These are phyloP conservation scores for Populus euphratica DNA, from an alignment of 345 rosid genomes.

Conservation along the genomic window DNA sequence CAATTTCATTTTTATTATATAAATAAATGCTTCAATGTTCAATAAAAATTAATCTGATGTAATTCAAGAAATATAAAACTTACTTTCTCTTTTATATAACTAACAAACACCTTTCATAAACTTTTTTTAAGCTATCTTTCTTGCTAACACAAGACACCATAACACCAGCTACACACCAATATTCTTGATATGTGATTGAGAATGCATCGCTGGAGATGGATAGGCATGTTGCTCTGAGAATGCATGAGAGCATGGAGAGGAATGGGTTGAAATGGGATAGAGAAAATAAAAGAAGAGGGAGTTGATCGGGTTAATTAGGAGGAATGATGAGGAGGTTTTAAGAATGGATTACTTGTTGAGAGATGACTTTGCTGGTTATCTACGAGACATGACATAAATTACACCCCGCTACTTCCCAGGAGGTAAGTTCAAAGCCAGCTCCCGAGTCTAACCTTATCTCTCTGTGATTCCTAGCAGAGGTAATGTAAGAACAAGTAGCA, in stretches of 20 bases:
- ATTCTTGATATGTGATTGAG: conserved; percentile 6
- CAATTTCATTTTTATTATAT: no score
- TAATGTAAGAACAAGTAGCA: no score
- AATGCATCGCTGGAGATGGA: conserved; percentile 18
- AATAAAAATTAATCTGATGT: no score
- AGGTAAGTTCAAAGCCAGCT: no score
- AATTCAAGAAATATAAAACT: no score
- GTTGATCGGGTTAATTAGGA: conserved; percentile 14
- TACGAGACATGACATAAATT: conserved; percentile 30
- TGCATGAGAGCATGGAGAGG: conserved; percentile 36
- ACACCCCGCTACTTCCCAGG: neutral
- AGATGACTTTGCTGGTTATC: conserved; percentile 33
- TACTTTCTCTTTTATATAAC: no score
- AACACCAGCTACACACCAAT: neutral
- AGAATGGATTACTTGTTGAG: conserved; percentile 34
- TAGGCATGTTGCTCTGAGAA: conserved; percentile 23
- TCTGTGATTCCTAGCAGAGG: no score
- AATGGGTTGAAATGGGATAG: conserved; percentile 18
- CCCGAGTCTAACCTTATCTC: no score
- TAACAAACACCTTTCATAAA: no score
- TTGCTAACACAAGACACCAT: neutral
- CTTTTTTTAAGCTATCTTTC: no score
- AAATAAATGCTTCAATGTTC: no score
- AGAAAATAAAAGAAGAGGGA: neutral
- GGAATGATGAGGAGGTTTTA: conserved; percentile 26